Conservation (phyloP, 2,329 filamentous ascomycete genomes). For the Canariomyces notabilis region DNA sequence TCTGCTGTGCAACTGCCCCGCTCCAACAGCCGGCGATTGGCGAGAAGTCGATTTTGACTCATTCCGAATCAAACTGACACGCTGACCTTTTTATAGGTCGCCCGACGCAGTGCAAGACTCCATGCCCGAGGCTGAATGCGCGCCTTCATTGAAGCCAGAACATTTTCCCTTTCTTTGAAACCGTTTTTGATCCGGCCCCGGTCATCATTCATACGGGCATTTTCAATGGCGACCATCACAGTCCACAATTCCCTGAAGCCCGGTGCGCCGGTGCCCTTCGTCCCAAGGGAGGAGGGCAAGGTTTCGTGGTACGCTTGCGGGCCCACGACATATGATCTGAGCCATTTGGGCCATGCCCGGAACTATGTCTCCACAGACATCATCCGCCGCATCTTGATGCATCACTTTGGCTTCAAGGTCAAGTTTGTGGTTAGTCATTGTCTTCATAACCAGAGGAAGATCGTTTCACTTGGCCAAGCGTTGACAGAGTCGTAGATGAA, state of each 20-base stretch:
- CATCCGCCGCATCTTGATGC: constrained; percentile 71
- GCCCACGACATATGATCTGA: constrained; percentile 78
- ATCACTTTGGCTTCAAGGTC: constrained; percentile 79
- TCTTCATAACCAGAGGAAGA: too few species aligned
- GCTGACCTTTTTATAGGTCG: constrained; percentile 18
- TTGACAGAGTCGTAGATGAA: constrained; percentile 56
- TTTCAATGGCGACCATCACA: constrained; percentile 53
- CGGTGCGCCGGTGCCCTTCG: constrained; percentile 66
- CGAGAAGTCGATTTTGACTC: constrained; percentile 22
- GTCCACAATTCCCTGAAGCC: constrained; percentile 76
- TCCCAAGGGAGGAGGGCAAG: constrained; percentile 64
- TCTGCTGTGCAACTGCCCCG: too few species aligned
- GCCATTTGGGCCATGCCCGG: constrained; percentile 72
- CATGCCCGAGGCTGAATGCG: constrained; percentile 20
- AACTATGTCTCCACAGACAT: constrained; percentile 93
- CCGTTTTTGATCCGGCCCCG: constrained; percentile 11
- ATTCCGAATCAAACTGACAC: constrained; percentile 20
- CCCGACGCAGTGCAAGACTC: constrained; percentile 1
- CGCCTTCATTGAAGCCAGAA: constrained; percentile 13
- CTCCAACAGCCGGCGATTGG: constrained; percentile 10
- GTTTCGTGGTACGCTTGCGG: constrained; percentile 88
- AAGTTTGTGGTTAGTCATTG: constrained; percentile 59
- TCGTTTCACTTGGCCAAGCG: background rate
- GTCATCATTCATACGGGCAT: constrained; percentile 4
- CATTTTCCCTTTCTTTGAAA: constrained; percentile 17